Evolutionary conservation across 2,329 filamentous ascomycete species (phyloP).

Genomic region (Fusarium sulawesiense): DNA sequence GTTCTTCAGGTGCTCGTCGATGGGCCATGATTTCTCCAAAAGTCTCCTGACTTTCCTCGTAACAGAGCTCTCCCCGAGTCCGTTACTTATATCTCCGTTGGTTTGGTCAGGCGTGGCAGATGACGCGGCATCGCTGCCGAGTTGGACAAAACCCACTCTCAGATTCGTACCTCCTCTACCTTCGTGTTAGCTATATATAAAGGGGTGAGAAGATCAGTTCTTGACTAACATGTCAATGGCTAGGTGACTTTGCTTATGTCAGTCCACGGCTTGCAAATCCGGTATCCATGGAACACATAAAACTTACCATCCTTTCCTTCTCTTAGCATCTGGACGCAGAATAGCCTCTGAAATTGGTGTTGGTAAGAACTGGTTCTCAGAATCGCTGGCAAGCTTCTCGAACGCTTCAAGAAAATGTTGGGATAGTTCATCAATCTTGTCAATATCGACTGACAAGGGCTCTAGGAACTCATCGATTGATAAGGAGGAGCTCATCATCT

Average conservation of each 20-base stretch:
- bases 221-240: conserved; percentile 73
- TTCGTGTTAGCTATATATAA: conserved; percentile 32
- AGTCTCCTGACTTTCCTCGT: conserved; percentile 63
- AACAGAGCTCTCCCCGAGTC: conserved; percentile 30
- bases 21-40: conserved; percentile 79
- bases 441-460: conserved; percentile 62
- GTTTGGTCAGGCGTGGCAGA: conserved; percentile 8
- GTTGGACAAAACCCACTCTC: conserved; percentile 74
- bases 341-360: conserved; percentile 72
- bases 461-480: conserved; percentile 59
- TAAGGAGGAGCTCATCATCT: conserved; percentile 32
- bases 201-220: not conserved
- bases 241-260: conserved; percentile 59
- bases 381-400: conserved; percentile 62
- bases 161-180: conserved; percentile 77
- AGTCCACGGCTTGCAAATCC: conserved; percentile 1
- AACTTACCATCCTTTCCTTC: conserved; percentile 62
- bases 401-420: conserved; percentile 61
- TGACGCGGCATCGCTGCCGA: conserved; percentile 56
- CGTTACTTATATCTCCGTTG: conserved; percentile 20
- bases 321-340: conserved; percentile 59
- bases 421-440: conserved; percentile 60
- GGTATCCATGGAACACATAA: not conserved
- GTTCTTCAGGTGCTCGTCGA: conserved; percentile 77
- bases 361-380: conserved; percentile 66